Evolutionary conservation across 2,329 filamentous ascomycete species (phyloP).

Genomic region (Fusarium scirpi): DNA sequence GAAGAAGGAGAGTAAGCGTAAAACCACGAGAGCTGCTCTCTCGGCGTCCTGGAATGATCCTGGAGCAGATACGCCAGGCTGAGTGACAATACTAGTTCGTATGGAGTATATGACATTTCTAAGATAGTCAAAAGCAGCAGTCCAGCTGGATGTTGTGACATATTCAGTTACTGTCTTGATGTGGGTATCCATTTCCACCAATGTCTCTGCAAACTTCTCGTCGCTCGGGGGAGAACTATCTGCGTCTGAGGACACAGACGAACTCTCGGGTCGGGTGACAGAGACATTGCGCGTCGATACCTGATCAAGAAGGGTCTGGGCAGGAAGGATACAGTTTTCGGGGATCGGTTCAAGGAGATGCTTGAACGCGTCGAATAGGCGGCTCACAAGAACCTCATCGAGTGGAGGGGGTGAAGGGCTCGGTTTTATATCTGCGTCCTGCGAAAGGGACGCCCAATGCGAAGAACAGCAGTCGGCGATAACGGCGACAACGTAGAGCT

Average conservation of each 20-base stretch:
- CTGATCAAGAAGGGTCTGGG: slow-evolving; percentile 69
- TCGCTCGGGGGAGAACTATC: slow-evolving; percentile 37
- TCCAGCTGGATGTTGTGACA: slow-evolving; percentile 73
- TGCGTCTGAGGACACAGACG: slow-evolving; percentile 31
- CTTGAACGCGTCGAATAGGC: slow-evolving; percentile 68
- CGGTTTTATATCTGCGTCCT: slow-evolving; percentile 37
- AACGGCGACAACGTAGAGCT: slow-evolving; percentile 72
- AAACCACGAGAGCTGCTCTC: slow-evolving; percentile 62
- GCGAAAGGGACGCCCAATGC: slow-evolving; percentile 65
- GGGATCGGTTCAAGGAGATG: slow-evolving; percentile 69
- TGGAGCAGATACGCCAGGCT: slow-evolving; percentile 51
- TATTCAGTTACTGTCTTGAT: slow-evolving; percentile 71
- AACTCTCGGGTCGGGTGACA: slow-evolving; percentile 49
- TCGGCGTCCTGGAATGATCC: slow-evolving; percentile 63
- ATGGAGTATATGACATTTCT: slow-evolving; percentile 64
- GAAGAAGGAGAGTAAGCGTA: slow-evolving; percentile 71
- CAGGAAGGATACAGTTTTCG: slow-evolving; percentile 67
- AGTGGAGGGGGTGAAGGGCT: slow-evolving; percentile 55
- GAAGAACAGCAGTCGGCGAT: slow-evolving; percentile 74
- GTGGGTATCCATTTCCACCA: slow-evolving; percentile 64
- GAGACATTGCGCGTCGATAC: slow-evolving; percentile 54
- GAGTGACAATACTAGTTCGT: slow-evolving; percentile 57
- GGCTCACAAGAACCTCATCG: slow-evolving; percentile 63
- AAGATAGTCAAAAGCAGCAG: slow-evolving; percentile 69
- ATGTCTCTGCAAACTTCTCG: slow-evolving; percentile 51